Evolutionary conservation across 306 rosid species (phyloP).

Genomic region (Hippophae tibetana): DNA sequence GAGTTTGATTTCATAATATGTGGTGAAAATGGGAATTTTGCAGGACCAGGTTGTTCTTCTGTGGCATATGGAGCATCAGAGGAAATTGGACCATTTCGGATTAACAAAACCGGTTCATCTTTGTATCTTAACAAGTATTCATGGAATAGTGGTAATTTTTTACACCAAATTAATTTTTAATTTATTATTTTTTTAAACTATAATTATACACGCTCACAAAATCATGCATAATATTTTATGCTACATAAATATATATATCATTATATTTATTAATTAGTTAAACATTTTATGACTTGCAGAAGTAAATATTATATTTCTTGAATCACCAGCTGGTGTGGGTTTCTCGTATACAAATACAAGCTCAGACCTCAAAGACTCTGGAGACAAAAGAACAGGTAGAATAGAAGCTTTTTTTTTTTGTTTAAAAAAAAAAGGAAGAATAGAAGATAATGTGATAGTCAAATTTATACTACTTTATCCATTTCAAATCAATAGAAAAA

Average conservation of each 20-base stretch:
- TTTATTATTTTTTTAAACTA: background rate
- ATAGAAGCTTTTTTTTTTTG: background rate
- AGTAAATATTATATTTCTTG: conserved; percentile 72
- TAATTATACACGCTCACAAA: background rate
- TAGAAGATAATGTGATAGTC: too few relatives aligned
- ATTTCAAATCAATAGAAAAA: too few relatives aligned
- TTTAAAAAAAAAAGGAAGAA: too few relatives aligned
- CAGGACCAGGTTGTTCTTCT: conserved; percentile 91
- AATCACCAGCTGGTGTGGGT: conserved; percentile 92
- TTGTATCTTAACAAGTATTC: conserved; percentile 56
- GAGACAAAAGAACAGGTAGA: conserved; percentile 71
- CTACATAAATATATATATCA: background rate
- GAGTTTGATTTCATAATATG: background rate
- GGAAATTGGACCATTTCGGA: conserved; percentile 79
- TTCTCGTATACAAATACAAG: conserved; percentile 79
- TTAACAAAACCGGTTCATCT: conserved; percentile 53
- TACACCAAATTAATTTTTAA: background rate
- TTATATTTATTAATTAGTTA: background rate
- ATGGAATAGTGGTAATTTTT: conserved; percentile 56
- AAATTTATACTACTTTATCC: too few relatives aligned
- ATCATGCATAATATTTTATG: too few relatives aligned
- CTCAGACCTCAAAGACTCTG: conserved; percentile 54
- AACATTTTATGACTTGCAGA: conserved; percentile 26
- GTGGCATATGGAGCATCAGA: conserved; percentile 89
- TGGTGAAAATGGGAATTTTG: background rate